Base-by-base conservation (phyloP, 2,329 filamentous ascomycete species). In the Venturia effusa region DNA sequence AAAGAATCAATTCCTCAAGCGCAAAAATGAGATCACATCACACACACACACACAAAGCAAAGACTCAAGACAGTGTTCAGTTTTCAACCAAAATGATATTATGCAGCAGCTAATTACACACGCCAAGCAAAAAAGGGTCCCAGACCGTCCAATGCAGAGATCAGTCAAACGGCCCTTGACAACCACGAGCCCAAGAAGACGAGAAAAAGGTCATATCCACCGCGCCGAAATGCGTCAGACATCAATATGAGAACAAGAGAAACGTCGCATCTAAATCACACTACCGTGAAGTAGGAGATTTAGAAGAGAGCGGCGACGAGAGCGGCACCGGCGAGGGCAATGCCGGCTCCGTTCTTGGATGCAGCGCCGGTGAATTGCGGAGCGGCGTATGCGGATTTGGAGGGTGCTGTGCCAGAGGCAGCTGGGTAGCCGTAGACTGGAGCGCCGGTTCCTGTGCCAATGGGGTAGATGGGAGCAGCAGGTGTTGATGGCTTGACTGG, bases 291-390 rank as follows among this genome's bases (percentile, higher is more conserved):
- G 48, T 39, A 17, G 51, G 17, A 13, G 0, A 34, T 57, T 34
- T 57, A 57, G 51, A 57, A 57, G 15, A 57, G 51, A 57, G 51
- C 51, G 34, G 51, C 51, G 30, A 57, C 51, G 19, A 57, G 27
- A 57, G 51, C 51, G 27, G 51, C 51, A 34, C 51, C 51, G 27
- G 30, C 51, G n/a, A 57, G 51, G 15, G 51, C 51, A 57, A 57
- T 57, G 15, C 51, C 51, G 30, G 51, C 51, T 34, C 51, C 51
- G 51, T 57, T 57, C 30, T 34, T 57, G 13, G 51, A n/a, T 5
- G 51, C 51, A 10, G 51, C 51, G 19, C 51, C 51, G 15, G 51
- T 57, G 51, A 57, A 57, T 34, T 57, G 51, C 8, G 51, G 8
- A 15, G 45, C 45, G 13, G 45, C 22, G 10, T n/a, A n/a, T n/a